These are phyloP conservation scores for Hanseniaspora lindneri DNA, from an alignment of 805 yeast species.

Conservation along the genomic window DNA sequence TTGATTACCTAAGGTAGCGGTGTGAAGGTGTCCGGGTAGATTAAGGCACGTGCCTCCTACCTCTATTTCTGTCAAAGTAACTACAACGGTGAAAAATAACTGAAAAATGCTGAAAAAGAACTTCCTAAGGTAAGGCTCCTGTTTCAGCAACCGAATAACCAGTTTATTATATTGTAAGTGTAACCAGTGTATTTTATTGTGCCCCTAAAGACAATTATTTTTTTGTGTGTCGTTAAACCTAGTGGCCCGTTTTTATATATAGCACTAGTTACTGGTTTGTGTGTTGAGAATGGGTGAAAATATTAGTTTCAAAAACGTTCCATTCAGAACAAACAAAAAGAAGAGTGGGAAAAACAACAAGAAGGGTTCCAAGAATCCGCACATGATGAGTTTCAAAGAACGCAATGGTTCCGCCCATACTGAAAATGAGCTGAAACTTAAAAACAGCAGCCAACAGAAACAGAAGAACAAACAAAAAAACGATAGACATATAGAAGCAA, in stretches of 20 bases:
- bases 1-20: no score
- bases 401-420: neutral
- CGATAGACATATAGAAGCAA: slow-evolving; percentile 2
- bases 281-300: slow-evolving; percentile 5
- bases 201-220: no score
- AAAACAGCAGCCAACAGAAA: slow-evolving; percentile 8
- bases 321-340: slow-evolving; percentile 12
- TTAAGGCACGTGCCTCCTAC: no score
- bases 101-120: neutral
- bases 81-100: no score
- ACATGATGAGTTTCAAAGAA: slow-evolving; percentile 6
- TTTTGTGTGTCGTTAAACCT: no score
- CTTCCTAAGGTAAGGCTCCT: no score
- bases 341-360: slow-evolving; percentile 5
- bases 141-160: no score
- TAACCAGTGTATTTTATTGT: no score
- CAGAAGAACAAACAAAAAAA: slow-evolving; percentile 6
- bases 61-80: no score
- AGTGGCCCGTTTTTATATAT: no score
- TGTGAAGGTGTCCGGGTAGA: no score
- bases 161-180: no score
- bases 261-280: neutral
- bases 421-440: neutral
- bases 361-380: slow-evolving; percentile 5
- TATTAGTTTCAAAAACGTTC: slow-evolving; percentile 10